Conservation (phyloP, 768 basidiomycete species). For the Tubosaeta sp. region DNA sequence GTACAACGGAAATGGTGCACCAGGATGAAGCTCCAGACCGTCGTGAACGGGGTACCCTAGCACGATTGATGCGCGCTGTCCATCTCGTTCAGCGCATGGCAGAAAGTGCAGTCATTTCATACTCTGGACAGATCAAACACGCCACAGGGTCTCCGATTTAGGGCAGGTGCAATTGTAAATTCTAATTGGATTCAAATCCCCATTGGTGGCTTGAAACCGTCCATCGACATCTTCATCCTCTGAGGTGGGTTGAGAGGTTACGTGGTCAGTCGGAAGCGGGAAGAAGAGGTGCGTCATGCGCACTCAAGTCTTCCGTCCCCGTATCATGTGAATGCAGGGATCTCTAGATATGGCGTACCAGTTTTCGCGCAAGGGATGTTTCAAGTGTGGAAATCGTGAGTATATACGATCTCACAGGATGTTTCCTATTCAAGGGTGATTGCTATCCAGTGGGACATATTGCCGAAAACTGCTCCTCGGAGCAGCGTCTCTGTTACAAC, state of each 20-base stretch:
- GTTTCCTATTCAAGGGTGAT: slow-evolving; percentile 12
- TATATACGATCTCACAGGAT: slow-evolving; percentile 20
- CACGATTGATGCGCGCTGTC: slow-evolving; percentile 3
- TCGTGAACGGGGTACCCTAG: slow-evolving; percentile 3
- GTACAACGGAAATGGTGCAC: slow-evolving; percentile 20
- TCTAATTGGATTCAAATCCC: slow-evolving; percentile 4
- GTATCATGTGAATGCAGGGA: slow-evolving; percentile 31
- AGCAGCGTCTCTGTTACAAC: slow-evolving; percentile 89
- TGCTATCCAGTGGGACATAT: slow-evolving; percentile 75
- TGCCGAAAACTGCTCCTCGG: slow-evolving; percentile 86
- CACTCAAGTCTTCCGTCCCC: slow-evolving; percentile 1
- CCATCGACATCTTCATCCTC: slow-evolving; percentile 47
- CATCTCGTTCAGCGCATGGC: slow-evolving; percentile 1
- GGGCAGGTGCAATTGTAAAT: slow-evolving; percentile 29
- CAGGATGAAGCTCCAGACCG: slow-evolving; percentile 16
- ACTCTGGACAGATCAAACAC: slow-evolving; percentile 8
- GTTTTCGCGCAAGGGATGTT: slow-evolving; percentile 84
- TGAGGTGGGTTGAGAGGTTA: slow-evolving; percentile 64
- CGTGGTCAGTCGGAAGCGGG: slow-evolving; percentile 70
- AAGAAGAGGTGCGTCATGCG: slow-evolving; percentile 52
- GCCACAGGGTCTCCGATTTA: slow-evolving; percentile 32
- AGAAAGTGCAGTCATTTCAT: slow-evolving; percentile 9
- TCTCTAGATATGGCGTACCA: slow-evolving; percentile 66
- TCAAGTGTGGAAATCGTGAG: slow-evolving; percentile 91
- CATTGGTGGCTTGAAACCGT: slow-evolving; percentile 18